These are phyloP conservation scores for Russula olivacea DNA, from an alignment of 768 basidiomycete species.

Conservation along the genomic window DNA sequence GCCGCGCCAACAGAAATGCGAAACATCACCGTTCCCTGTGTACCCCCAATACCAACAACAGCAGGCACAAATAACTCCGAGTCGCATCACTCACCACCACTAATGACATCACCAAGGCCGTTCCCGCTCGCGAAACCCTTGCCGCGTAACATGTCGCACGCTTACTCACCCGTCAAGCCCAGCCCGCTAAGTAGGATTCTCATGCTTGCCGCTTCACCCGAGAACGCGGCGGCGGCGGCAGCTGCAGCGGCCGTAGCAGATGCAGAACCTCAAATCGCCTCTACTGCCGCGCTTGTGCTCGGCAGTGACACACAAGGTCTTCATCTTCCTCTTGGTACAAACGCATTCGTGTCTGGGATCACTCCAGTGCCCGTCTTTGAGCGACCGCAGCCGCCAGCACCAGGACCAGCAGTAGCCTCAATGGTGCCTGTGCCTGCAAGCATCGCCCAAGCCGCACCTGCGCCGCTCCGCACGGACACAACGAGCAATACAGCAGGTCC, in stretches of 20 bases:
- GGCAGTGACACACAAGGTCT: too few species aligned
- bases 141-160: slow-evolving; percentile 64
- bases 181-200: slow-evolving; percentile 77
- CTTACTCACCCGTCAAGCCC: slow-evolving; percentile 75
- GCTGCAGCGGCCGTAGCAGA: neutral
- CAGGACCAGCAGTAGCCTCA: neutral
- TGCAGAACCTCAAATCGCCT: neutral
- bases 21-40: neutral
- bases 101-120: slow-evolving; percentile 35
- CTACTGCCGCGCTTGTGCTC: slow-evolving; percentile 2
- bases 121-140: slow-evolving; percentile 72
- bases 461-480: slow-evolving; percentile 15
- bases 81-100: neutral
- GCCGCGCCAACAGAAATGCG: neutral
- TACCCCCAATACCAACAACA: neutral
- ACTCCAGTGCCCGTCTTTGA: slow-evolving; percentile 2
- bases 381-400: neutral
- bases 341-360: neutral
- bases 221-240: slow-evolving; percentile 31
- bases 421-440: neutral
- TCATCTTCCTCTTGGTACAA: neutral
- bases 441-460: neutral
- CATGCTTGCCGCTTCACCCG: slow-evolving; percentile 60
- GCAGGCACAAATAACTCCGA: slow-evolving; percentile 10
- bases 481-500: slow-evolving; percentile 28